A percentile compares a stretch with the other conserved stretches of the same genome.
phyloP scores from a whole-genome alignment of 495 filamentous ascomycete genomes.

The Penicillium paxilli region DNA sequence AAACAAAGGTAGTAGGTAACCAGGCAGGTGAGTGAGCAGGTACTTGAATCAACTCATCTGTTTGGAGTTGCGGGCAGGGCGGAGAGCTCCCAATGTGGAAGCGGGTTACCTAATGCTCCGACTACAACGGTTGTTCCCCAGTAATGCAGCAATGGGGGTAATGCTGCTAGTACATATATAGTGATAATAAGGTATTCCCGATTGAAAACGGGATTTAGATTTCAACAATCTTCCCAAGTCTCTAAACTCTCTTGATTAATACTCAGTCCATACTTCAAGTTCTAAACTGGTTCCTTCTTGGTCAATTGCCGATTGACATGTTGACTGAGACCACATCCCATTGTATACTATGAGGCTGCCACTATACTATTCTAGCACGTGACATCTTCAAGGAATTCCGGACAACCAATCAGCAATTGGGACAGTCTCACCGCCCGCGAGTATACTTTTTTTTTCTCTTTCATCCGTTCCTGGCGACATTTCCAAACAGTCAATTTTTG shows the following conservation, averaged over 20 bases:
- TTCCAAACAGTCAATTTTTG: conserved; percentile 8
- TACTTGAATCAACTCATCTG: conserved; percentile 30
- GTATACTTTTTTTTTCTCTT: conserved; percentile 32
- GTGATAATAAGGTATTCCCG: too few species aligned
- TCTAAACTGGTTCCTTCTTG: too few species aligned
- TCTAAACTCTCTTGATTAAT: too few species aligned
- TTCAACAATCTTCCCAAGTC: too few species aligned
- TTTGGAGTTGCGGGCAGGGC: conserved; percentile 33
- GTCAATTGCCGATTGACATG: too few species aligned
- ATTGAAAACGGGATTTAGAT: too few species aligned
- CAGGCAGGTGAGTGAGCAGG: neutral
- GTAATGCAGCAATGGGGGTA: neutral
- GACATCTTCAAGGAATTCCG: conserved; percentile 10
- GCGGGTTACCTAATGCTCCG: conserved; percentile 24
- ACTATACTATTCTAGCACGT: too few species aligned
- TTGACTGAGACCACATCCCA: too few species aligned
- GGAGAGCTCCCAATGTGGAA: conserved; percentile 33
- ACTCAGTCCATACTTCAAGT: too few species aligned
- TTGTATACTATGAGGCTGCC: too few species aligned
- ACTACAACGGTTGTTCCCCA: too few species aligned
- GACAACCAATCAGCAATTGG: neutral
- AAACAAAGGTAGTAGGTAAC: conserved; percentile 13
- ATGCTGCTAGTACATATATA: too few species aligned
- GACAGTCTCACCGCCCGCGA: neutral
- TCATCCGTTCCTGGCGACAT: conserved; percentile 29